Base-by-base conservation (phyloP, 2,329 filamentous ascomycete species). In the Epichloe coenophiala region DNA sequence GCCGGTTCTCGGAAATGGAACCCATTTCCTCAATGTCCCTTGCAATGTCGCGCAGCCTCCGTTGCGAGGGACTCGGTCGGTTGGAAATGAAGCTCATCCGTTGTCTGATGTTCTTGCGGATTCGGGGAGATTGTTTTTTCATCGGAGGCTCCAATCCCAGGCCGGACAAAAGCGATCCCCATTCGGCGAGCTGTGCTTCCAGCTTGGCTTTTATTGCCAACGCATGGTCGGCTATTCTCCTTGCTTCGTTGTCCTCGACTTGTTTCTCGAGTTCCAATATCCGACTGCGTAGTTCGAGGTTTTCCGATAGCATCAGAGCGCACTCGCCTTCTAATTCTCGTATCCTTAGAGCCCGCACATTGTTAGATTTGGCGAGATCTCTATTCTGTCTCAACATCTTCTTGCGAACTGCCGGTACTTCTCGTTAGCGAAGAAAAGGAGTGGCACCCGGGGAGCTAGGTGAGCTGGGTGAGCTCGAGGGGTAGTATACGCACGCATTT, bases 301-400 rank as follows among this genome's bases (percentile, higher is more conserved):
- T 93, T 58, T 93, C 86, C n/a, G 84, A 81, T 23, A 90, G 72
- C 56, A 90, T 76, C 46, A 81, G 80, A 40, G 84, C 81, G 55
- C 80, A 82, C 65, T 94, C 86, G 61, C 82, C 80, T 61, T 91
- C 86, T 52, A 93, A 75, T 55, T 75, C 79, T 53, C 86, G 81
- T 59, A 93, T 90, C 57, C 84, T 83, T 35, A 88, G 73, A 35
- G 84, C 86, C 64, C 90, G 85, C 47, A 78, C 76, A 23, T 86
- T 88, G 68, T 94, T 93, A 59, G 77, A 80, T 63, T 83, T 81
- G 55, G 86, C 86, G 56, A 93, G 84, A 61, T 93, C 87, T 67
- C 86, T 79, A 64, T 94, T 94, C 64, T 93, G 88, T 50, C 87
- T 79, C 60, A 90, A 72, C 62, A 90, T 88, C 63, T 84, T 83